These are phyloP conservation scores for Diplotaxis tenuifolia DNA, from an alignment of 345 rosid genomes.

Conservation along the genomic window DNA sequence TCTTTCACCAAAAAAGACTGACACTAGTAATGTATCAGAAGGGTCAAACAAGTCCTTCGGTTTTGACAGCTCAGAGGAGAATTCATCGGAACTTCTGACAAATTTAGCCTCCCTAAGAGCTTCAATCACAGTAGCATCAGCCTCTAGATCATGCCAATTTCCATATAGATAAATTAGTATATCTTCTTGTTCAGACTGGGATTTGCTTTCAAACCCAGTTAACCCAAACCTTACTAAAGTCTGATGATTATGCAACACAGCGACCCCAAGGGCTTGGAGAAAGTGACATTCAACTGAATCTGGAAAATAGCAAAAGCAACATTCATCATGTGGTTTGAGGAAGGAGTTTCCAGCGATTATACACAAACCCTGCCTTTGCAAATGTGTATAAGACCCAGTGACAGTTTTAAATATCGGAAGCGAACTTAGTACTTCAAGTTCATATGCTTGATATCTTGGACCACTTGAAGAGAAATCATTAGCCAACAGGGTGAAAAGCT, in stretches of 20 bases:
- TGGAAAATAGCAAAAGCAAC: slow-evolving; percentile 60
- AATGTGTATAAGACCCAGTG: slow-evolving; percentile 55
- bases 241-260: slow-evolving; percentile 76
- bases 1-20: slow-evolving; percentile 83
- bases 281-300: slow-evolving; percentile 64
- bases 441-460: slow-evolving; percentile 59
- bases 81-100: slow-evolving; percentile 77
- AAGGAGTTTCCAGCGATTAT: slow-evolving; percentile 73
- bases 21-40: slow-evolving; percentile 67
- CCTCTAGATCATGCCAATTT: slow-evolving; percentile 74
- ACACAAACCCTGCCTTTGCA: slow-evolving; percentile 64
- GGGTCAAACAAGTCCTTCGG: slow-evolving; percentile 94
- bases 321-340: slow-evolving; percentile 72
- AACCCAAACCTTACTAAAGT: slow-evolving; percentile 82
- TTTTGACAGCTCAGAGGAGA: slow-evolving; percentile 51
- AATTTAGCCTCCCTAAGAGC: slow-evolving; percentile 77
- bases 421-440: slow-evolving; percentile 67
- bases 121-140: slow-evolving; percentile 67
- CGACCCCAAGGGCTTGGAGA: slow-evolving; percentile 76
- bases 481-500: slow-evolving; percentile 76
- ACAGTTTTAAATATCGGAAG: slow-evolving; percentile 86
- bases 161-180: slow-evolving; percentile 60
- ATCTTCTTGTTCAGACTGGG: slow-evolving; percentile 74
- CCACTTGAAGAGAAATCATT: slow-evolving; percentile 59
- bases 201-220: slow-evolving; percentile 68